Evolutionary conservation across 305 asterid species (phyloP), one percentile per base, ranked within the genome.

Genomic region (Fraxinus velutina): DNA sequence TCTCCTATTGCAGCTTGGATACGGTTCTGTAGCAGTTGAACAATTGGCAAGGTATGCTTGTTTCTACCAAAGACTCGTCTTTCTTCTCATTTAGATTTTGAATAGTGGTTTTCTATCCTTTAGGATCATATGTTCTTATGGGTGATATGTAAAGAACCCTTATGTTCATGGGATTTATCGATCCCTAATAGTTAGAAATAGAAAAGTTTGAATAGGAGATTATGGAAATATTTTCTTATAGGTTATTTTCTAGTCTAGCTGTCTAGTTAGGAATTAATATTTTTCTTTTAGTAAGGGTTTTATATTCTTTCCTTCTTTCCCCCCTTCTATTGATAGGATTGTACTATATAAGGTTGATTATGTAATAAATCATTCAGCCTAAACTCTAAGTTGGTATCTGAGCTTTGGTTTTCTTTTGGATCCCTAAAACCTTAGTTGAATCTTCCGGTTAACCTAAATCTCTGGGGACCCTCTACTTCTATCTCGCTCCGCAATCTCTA

Each of bases 11-110:
- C 96, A 93, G 99, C 91, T 87, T 83, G 98, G 98, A 84, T 94
- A 94, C 85, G 97, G 98, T 74, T 90, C 99, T 76, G 91, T 87
- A 78, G 99, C 98, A 10, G 90, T 93, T 80, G 95, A 95, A 75
- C 93, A 91, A 62, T 85, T 95, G 85, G 42, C 86, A 15, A 93
- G 97, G 99, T 93, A 89, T 83, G 84, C 76, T 79, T 64, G 55
- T 76, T 77, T 80, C 39, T 34, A 17, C 52, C 27, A 7, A 13
- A 17, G 29, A 44, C 27, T 85, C 60, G 37, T 70, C 42, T 82
- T 77, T 86, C 70, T 73, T 81, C 36, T 76, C 52, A 78, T 77
- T 17, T 47, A 34, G 66, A 27, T 47, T 33, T 66, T 66, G 66
- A 36, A 15, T 34, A 9, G 32, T 60, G 15, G 15, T 60, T 22